These are phyloP conservation scores for Aspergillus fumigatiaffinis DNA, from an alignment of 2,329 filamentous ascomycete species.

Conservation along the genomic window DNA sequence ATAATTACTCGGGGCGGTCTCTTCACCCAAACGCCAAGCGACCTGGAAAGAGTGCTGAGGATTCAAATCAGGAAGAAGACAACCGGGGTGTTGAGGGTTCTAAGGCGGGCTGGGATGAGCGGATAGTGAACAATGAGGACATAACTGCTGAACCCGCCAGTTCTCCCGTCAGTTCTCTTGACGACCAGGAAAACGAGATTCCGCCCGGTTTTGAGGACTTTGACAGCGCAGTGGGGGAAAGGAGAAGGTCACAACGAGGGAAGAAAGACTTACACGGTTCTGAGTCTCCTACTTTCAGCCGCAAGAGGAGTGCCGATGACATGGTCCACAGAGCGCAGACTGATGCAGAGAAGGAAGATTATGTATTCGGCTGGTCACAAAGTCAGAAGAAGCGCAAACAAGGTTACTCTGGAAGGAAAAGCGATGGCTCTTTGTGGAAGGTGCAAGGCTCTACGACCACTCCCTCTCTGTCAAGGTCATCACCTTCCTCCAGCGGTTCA, in stretches of 20 bases:
- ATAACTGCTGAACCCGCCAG: background rate
- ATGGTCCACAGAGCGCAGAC: slow-evolving; percentile 1
- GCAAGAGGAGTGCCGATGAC: slow-evolving; percentile 12
- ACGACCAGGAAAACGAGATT: background rate
- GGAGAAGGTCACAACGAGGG: slow-evolving; percentile 1
- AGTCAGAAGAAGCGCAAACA: slow-evolving; percentile 12
- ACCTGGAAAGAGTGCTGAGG: background rate
- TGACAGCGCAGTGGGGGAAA: background rate
- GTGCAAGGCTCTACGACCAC: slow-evolving; percentile 13
- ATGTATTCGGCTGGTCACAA: slow-evolving; percentile 7
- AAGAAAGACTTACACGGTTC: slow-evolving; percentile 2
- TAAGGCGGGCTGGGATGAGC: background rate
- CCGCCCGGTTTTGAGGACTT: background rate
- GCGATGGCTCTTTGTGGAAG: slow-evolving; percentile 9
- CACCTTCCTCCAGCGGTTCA: slow-evolving; percentile 5
- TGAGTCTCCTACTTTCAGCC: slow-evolving; percentile 5
- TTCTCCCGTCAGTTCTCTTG: background rate
- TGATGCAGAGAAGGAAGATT: slow-evolving; percentile 7
- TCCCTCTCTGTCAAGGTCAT: slow-evolving; percentile 4
- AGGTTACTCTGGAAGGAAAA: slow-evolving; percentile 17
- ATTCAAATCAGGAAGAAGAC: background rate
- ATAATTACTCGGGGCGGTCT: background rate
- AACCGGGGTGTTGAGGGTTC: background rate
- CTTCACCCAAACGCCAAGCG: background rate
- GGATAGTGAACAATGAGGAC: background rate